Percentiles rank a stretch among this genome's conserved stretches.
Conservation (phyloP, 306 rosid genomes). For the Oemleria cerasiformis region DNA sequence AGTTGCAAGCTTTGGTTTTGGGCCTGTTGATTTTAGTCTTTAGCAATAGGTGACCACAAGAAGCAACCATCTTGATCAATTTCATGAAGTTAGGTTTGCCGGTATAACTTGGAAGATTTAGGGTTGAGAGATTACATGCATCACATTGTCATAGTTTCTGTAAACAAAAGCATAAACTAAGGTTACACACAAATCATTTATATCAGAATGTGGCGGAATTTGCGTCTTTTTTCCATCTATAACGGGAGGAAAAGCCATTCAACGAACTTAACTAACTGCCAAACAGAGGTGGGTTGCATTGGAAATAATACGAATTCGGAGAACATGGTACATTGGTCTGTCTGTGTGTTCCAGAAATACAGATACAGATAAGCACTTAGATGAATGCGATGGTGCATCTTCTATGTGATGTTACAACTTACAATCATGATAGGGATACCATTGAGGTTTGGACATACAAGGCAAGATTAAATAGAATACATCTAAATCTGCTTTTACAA, state of each 20-base stretch:
- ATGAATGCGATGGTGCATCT: conserved; percentile 47
- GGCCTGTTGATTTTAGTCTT: too few species aligned
- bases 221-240: not conserved
- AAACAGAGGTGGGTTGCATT: conserved; percentile 17
- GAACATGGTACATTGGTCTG: conserved; percentile 18
- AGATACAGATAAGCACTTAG: conserved; percentile 40
- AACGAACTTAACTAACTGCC: conserved; percentile 1
- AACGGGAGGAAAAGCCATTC: not conserved
- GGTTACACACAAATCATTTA: not conserved
- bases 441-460: conserved; percentile 42
- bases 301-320: conserved; percentile 16
- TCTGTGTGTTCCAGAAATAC: conserved; percentile 23
- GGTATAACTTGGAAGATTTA: too few species aligned
- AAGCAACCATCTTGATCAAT: not conserved
- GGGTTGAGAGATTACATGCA: not conserved
- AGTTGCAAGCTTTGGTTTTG: too few species aligned
- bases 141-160: not conserved
- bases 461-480: conserved; percentile 33
- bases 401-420: conserved; percentile 50
- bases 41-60: too few species aligned
- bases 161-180: not conserved
- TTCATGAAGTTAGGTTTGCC: too few species aligned
- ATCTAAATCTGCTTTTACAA: conserved; percentile 57
- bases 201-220: not conserved
- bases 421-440: conserved; percentile 48